Evolutionary conservation across 2,329 filamentous ascomycete species (phyloP).

Genomic region (Fusarium coffeatum): DNA sequence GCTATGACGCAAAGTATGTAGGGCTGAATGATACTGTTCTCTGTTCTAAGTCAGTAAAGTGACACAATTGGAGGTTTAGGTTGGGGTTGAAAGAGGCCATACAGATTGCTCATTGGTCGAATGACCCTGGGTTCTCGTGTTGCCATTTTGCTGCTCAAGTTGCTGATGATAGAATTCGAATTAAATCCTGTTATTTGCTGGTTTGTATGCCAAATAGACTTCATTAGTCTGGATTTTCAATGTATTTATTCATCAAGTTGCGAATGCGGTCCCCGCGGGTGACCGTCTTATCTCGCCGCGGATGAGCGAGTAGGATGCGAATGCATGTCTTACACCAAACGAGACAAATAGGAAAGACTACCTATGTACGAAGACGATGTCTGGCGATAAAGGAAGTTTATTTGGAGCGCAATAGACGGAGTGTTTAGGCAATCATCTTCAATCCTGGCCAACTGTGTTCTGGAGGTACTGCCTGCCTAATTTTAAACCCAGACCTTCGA

Average conservation of each 20-base stretch:
- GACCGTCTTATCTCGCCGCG: slow-evolving; percentile 18
- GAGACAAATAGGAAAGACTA: not conserved
- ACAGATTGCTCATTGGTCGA: slow-evolving; percentile 40
- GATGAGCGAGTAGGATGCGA: slow-evolving; percentile 17
- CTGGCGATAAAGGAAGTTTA: not conserved
- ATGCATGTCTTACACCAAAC: not conserved
- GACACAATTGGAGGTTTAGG: not conserved
- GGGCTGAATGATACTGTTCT: slow-evolving; percentile 33
- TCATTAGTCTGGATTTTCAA: not conserved
- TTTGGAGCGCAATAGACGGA: not conserved
- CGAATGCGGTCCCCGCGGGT: slow-evolving; percentile 29
- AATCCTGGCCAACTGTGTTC: not conserved
- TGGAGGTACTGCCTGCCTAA: not conserved
- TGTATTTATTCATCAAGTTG: slow-evolving; percentile 18
- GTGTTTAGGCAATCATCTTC: not conserved
- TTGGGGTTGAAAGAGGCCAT: slow-evolving; percentile 6
- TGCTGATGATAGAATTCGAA: not conserved
- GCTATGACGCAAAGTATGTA: slow-evolving; percentile 34
- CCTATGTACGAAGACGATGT: not conserved
- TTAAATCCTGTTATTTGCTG: not conserved
- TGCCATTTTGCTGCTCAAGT: slow-evolving; percentile 12
- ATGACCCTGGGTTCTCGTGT: slow-evolving; percentile 15
- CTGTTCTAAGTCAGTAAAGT: slow-evolving; percentile 12
- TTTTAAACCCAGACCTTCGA: not conserved
- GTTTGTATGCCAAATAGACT: not conserved